These are phyloP conservation scores for Guadua angustifolia DNA, from an alignment of 176 grass and related monocot species.

Conservation along the genomic window DNA sequence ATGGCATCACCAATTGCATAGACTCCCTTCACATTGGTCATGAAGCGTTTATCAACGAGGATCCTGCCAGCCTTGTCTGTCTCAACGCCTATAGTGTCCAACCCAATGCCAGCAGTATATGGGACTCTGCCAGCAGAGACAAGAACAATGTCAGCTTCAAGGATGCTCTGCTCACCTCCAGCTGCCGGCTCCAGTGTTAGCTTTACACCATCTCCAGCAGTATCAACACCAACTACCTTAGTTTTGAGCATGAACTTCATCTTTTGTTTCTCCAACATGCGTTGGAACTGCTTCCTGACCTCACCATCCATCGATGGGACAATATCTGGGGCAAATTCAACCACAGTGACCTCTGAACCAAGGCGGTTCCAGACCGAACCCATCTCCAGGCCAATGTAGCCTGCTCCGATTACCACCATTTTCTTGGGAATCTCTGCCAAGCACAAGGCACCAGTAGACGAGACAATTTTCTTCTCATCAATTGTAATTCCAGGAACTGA, in stretches of 20 bases:
- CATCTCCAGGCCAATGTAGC: slow-evolving; percentile 99
- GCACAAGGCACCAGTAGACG: slow-evolving; percentile 87
- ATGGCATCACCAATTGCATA: slow-evolving; percentile 94
- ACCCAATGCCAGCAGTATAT: slow-evolving; percentile 73
- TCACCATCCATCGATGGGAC: slow-evolving; percentile 97
- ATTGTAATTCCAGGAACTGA: slow-evolving; percentile 89
- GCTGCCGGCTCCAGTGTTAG: slow-evolving; percentile 80
- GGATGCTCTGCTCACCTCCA: slow-evolving; percentile 80
- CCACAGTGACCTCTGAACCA: slow-evolving; percentile 91
- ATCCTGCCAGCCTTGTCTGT: slow-evolving; percentile 89
- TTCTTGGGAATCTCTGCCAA: slow-evolving; percentile 85
- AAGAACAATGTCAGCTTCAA: slow-evolving; percentile 93
- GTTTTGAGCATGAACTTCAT: slow-evolving; percentile 99
- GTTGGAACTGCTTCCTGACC: slow-evolving; percentile 94
- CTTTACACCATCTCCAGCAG: slow-evolving; percentile 81
- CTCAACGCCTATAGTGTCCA: slow-evolving; percentile 80
- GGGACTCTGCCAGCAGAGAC: slow-evolving; percentile 86
- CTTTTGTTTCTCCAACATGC: slow-evolving; percentile 98
- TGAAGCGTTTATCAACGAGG: slow-evolving; percentile 82
- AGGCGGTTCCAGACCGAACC: slow-evolving; percentile 97
- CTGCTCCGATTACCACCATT: slow-evolving; percentile 93
- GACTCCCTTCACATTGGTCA: slow-evolving; percentile 85
- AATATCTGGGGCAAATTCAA: slow-evolving; percentile 93
- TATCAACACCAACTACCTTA: slow-evolving; percentile 85
- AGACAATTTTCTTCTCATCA: slow-evolving; percentile 98